Evolutionary conservation across 208 protist species (phyloP).

Genomic region (Leishmania arabica): DNA sequence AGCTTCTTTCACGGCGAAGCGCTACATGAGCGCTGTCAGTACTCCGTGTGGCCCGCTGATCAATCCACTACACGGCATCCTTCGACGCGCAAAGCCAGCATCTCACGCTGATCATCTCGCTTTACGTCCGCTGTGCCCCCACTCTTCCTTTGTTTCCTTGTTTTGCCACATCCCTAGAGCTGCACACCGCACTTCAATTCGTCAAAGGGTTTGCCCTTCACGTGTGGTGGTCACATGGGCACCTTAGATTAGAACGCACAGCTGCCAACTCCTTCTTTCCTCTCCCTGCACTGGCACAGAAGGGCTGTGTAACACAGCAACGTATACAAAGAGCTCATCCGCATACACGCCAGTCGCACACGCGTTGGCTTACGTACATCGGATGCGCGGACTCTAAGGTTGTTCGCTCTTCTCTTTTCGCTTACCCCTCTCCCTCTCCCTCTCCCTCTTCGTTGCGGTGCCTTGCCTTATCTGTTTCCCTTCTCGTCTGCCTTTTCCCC

Average conservation of each 20-base stretch:
- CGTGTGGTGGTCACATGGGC: neutral
- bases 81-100: neutral
- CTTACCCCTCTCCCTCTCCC: neutral
- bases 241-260: neutral
- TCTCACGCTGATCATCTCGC: neutral
- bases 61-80: neutral
- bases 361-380: neutral
- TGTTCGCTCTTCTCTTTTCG: neutral
- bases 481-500: neutral
- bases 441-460: too few species aligned
- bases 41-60: neutral
- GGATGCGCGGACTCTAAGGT: neutral
- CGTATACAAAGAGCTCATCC: neutral
- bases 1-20: neutral
- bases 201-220: neutral
- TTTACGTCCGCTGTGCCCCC: neutral
- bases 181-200: neutral
- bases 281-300: neutral
- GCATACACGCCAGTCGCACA: neutral
- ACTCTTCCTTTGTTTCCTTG: neutral
- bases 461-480: neutral
- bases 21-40: neutral
- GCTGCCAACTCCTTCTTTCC: neutral
- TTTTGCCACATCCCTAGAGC: neutral
- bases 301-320: neutral